Evolutionary conservation across 257 asterid species (phyloP), one percentile per base, ranked within the genome.

Genomic region (Scutellaria galericulata): DNA sequence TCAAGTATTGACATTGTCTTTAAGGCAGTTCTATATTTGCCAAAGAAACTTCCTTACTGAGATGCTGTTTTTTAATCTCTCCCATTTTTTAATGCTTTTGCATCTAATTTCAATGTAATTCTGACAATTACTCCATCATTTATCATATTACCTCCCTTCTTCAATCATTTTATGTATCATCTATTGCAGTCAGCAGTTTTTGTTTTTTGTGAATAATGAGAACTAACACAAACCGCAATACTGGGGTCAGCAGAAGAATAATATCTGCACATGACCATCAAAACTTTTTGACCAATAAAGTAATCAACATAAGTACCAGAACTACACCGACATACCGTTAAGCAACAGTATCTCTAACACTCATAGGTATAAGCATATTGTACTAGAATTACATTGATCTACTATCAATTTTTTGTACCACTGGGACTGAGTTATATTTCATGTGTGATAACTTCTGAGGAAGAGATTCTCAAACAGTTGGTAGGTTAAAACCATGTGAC

Each of bases 381-480:
- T 15, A 69, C 75, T 63, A 71, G 37, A 61, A 42, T 20, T 10
- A 18, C 31, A 40, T 20, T 58, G 61, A 63, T 63, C 31, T 47
- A 58, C 52, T 24, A 37, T 6, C 39, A 27, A 40, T 15, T 20
- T 35, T 51, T 37, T 22, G 65, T 20, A 53, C 71, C 53, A 24
- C 48, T 37, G 7, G 4, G 7, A 22, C 56, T 45, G 12, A 76
- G 44, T 37, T 61, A 44, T 50, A 64, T 50, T 27, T 37, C 12
- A 40, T 15, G 78, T n/a, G 46, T 52, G 48, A 64, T 50, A 51
- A 58, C 58, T 74, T 73, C 68, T 44, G 53, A 42, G 31, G 54
- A 67, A 55, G 48, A 72, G 57, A 51, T 35, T 68, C 66, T 27
- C 61, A 18, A 40, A 45, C 47, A 61, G 60, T 53, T 52, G 59